Evolutionary conservation across 306 rosid species (phyloP), one percentile per base, ranked within the genome.

Genomic region (Arachis stenosperma): DNA sequence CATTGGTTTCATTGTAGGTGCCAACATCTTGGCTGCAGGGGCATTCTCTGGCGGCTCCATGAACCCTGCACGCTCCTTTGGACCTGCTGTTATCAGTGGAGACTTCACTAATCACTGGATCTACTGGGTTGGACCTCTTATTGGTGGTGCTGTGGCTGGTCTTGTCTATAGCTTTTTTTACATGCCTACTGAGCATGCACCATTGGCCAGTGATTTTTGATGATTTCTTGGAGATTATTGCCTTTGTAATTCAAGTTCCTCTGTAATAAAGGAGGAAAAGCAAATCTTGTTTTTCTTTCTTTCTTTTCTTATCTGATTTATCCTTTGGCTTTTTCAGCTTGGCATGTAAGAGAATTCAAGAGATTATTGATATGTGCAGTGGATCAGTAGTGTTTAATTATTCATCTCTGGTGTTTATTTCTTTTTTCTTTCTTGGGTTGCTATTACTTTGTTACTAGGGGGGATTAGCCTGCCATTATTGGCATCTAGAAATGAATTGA

Each of bases 11-110:
- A 90, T 90, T 46, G 98, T 92, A 68, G 98, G 97, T 0, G 97
- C 97, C 39, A 92, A 92, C 88, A 92, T 92, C 81, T 79, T 92
- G 65, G 98, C 95, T 0, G 95, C 92, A 52, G 95, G 92, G 5
- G 92, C 97, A 44, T 92, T 92, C 86, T 88, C 96, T 15, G 98
- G 98, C 0, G 97, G 97, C 0, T 92, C 97, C 3, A 90, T 92
- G 98, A 92, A 90, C 89, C 98, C 97, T 0, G 92, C 98, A 2
- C 84, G 97, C 6, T 90, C 98, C 9, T 92, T 92, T 30, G 97
- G 98, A n/a, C 98, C 97, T 11, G 98, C 97, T 0, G 92, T 92
- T 30, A 92, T 81, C 22, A 85, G 84, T 42, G 98, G 91, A 30
- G 86, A 92, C 81, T 92, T 84, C 84, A 69, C 67, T 27, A 83